Evolutionary conservation across 805 yeast species (phyloP).

Genomic region (Schizosaccharomyces cryophilus): DNA sequence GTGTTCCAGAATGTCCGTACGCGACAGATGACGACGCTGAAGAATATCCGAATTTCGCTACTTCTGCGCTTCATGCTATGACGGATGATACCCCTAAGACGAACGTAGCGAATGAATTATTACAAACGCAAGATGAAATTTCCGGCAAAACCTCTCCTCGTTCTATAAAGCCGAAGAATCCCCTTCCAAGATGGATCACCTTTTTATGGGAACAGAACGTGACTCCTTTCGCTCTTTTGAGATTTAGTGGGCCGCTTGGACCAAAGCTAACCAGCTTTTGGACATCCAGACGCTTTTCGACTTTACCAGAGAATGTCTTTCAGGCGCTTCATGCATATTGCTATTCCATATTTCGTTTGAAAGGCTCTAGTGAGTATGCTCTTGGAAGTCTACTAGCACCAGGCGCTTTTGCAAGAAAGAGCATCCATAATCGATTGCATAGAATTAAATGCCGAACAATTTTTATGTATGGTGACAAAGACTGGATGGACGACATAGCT

Average conservation of each 20-base stretch:
- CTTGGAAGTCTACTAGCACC: conserved; percentile 63
- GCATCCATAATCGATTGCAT: conserved; percentile 30
- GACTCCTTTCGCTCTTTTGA: conserved; percentile 62
- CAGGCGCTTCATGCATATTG: conserved; percentile 48
- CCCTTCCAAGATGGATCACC: conserved; percentile 54
- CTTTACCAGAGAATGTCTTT: conserved; percentile 22
- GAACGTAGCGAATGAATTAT: conserved; percentile 4
- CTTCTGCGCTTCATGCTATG: conserved; percentile 4
- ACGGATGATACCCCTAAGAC: background rate
- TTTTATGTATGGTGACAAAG: conserved; percentile 70
- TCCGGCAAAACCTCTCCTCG: conserved; percentile 4
- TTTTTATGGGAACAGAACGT: conserved; percentile 66
- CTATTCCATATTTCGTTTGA: conserved; percentile 60
- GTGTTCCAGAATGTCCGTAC: conserved; percentile 24
- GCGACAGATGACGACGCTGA: conserved; percentile 6
- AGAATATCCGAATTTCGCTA: background rate
- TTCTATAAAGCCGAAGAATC: conserved; percentile 13
- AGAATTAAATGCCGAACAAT: conserved; percentile 32
- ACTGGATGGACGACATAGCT: conserved; percentile 36
- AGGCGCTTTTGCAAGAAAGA: conserved; percentile 71
- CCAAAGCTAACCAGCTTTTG: conserved; percentile 71
- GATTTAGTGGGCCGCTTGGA: conserved; percentile 61
- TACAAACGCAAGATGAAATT: conserved; percentile 5
- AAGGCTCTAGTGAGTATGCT: conserved; percentile 86
- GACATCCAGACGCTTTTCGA: conserved; percentile 61